Evolutionary conservation across 306 rosid genomes (phyloP).

Genomic region (Canavalia ensiformis): DNA sequence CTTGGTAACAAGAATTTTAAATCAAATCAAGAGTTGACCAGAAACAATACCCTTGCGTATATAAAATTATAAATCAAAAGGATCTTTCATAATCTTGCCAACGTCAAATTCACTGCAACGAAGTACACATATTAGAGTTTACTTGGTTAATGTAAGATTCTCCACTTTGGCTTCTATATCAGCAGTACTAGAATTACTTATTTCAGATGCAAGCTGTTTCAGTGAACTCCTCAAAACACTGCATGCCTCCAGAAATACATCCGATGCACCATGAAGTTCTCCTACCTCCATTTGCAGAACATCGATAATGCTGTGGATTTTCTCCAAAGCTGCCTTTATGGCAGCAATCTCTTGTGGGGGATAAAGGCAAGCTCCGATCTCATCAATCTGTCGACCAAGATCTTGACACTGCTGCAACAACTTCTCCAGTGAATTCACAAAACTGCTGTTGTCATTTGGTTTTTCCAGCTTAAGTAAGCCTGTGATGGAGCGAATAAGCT

Average conservation of each 20-base stretch:
- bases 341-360: slow-evolving; percentile 85
- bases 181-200: slow-evolving; percentile 40
- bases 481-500: slow-evolving; percentile 80
- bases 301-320: slow-evolving; percentile 66
- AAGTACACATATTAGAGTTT: slow-evolving; percentile 17
- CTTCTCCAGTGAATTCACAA: slow-evolving; percentile 79
- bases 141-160: slow-evolving; percentile 56
- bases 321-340: slow-evolving; percentile 60
- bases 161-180: slow-evolving; percentile 64
- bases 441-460: slow-evolving; percentile 54
- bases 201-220: slow-evolving; percentile 58
- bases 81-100: slow-evolving; percentile 25
- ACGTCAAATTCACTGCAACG: slow-evolving; percentile 24
- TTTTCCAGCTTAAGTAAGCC: slow-evolving; percentile 77
- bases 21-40: background rate
- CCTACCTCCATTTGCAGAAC: slow-evolving; percentile 59
- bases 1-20: background rate
- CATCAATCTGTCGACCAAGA: slow-evolving; percentile 77
- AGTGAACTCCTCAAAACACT: slow-evolving; percentile 61
- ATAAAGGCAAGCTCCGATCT: slow-evolving; percentile 90
- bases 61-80: slow-evolving; percentile 23
- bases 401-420: slow-evolving; percentile 74
- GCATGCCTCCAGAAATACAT: slow-evolving; percentile 68
- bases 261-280: slow-evolving; percentile 64
- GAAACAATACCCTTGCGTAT: background rate